Conservation (phyloP, 2,329 filamentous ascomycete genomes). For the Byssochlamys sp. region DNA sequence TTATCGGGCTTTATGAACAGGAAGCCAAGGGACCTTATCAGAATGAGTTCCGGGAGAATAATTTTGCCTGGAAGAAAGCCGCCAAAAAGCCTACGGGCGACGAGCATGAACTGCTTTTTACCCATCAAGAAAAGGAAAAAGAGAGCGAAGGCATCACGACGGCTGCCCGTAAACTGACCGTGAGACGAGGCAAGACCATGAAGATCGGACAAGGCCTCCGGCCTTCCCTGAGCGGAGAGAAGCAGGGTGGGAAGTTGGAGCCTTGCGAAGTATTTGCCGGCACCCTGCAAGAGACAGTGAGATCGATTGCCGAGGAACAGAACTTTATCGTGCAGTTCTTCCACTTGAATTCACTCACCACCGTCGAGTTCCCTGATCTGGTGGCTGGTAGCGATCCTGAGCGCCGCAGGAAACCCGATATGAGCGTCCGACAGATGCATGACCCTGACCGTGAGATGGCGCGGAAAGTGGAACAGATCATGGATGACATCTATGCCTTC, state of each 20-base stretch:
- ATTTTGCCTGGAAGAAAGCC: conserved; percentile 69
- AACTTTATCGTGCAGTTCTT: conserved; percentile 97
- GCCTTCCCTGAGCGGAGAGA: conserved; percentile 44
- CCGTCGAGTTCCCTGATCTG: conserved; percentile 71
- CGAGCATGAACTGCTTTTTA: conserved; percentile 79
- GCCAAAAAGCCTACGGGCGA: conserved; percentile 66
- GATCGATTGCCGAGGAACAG: conserved; percentile 81
- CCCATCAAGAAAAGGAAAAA: conserved; percentile 77
- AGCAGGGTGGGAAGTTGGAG: conserved; percentile 55
- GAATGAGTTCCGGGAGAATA: conserved; percentile 68
- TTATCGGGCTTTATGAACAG: conserved; percentile 71
- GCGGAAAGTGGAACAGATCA: conserved; percentile 71
- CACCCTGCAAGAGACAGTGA: conserved; percentile 70
- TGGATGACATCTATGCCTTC: conserved; percentile 81
- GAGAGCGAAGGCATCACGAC: conserved; percentile 59
- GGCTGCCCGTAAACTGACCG: conserved; percentile 78
- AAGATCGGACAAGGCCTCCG: conserved; percentile 34
- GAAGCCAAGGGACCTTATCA: conserved; percentile 69
- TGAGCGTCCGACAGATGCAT: conserved; percentile 66
- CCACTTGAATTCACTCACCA: conserved; percentile 77
- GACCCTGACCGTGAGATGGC: conserved; percentile 82
- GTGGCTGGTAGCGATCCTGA: conserved; percentile 58
- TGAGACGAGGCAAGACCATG: conserved; percentile 80
- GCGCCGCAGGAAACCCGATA: conserved; percentile 60
- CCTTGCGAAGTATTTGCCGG: conserved; percentile 74